phyloP scores from a whole-genome alignment of 176 grass and related monocot genomes.

The sorghum (Sorghum bicolor) region Sorghum_bicolor_NCBIv3 NC_012879.2:4297001-4297500 shows the following conservation, averaged over 20 bases:
- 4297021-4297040: conserved; percentile 74
- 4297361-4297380: conserved; percentile 13
- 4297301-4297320: conserved; percentile 21
- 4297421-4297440: background rate
- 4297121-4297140: background rate
- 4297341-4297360: conserved; percentile 14
- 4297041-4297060: conserved; percentile 69
- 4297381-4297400: conserved; percentile 17
- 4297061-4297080: conserved; percentile 26
- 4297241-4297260: background rate
- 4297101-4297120: background rate
- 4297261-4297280: conserved; percentile 35
- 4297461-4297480: background rate
- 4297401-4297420: background rate
- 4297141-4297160: background rate
- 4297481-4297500: background rate
- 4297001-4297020: conserved; percentile 52
- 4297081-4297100: conserved; percentile 10
- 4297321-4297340: conserved; percentile 35
- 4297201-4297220: conserved; percentile 14
- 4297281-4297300: conserved; percentile 31
- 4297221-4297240: conserved; percentile 7
- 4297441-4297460: background rate
- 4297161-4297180: conserved; percentile 5
- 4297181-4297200: conserved; percentile 9